phyloP scores from a whole-genome alignment of 805 yeast genomes.

The Candida endomychidarum region DNA sequence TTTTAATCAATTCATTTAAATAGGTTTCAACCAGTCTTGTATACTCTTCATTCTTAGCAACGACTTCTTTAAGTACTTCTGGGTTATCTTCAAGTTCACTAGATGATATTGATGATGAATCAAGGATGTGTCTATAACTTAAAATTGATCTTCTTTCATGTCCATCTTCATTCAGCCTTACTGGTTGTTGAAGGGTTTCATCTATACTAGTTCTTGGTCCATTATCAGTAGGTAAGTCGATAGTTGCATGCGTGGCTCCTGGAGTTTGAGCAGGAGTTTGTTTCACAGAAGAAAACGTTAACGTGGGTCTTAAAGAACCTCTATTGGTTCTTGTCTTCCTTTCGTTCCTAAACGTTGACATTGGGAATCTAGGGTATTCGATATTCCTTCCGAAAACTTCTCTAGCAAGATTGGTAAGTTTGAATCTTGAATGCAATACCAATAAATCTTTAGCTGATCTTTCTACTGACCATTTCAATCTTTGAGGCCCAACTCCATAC shows the following conservation, averaged over 20 bases:
- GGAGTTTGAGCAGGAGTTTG: neutral
- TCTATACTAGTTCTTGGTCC: constrained; percentile 1
- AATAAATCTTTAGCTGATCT: constrained; percentile 71
- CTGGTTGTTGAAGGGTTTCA: neutral
- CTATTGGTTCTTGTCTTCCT: neutral
- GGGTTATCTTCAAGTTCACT: constrained; percentile 23
- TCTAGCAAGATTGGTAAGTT: constrained; percentile 42
- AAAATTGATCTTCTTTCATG: constrained; percentile 8
- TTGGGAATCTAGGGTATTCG: constrained; percentile 47
- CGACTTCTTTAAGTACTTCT: constrained; percentile 27
- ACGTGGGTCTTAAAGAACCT: neutral
- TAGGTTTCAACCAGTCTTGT: constrained; percentile 60
- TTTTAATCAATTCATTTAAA: constrained; percentile 57
- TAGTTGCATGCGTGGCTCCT: too few species aligned
- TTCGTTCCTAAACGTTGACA: constrained; percentile 33
- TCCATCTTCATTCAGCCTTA: neutral
- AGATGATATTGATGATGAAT: constrained; percentile 20
- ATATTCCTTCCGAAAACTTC: constrained; percentile 35
- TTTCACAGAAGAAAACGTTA: constrained; percentile 1
- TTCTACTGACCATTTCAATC: constrained; percentile 77
- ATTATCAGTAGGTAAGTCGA: too few species aligned
- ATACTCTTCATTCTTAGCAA: constrained; percentile 36
- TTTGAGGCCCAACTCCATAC: constrained; percentile 81
- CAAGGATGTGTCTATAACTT: constrained; percentile 25
- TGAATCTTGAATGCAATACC: constrained; percentile 68